Conservation (phyloP, 495 filamentous ascomycete species). For the Peziza echinospora region DNA sequence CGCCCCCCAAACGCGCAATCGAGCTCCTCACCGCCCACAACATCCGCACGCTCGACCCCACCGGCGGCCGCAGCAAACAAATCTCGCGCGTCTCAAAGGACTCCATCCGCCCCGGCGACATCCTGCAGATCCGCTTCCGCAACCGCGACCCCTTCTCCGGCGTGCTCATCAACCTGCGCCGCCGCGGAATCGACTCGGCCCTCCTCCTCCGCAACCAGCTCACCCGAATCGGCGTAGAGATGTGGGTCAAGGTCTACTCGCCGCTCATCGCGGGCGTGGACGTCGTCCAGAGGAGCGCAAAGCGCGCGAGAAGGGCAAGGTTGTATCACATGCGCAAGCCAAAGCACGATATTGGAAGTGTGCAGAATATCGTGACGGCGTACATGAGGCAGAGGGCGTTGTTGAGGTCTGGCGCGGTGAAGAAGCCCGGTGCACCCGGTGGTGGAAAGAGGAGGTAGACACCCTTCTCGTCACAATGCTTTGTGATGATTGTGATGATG, state of each 20-base stretch:
- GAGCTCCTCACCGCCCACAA: slow-evolving; percentile 39
- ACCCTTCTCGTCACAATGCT: too few relatives aligned
- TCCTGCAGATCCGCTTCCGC: slow-evolving; percentile 64
- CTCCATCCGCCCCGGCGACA: slow-evolving; percentile 57
- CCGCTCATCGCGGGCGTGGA: slow-evolving; percentile 80
- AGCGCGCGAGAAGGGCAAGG: slow-evolving; percentile 69
- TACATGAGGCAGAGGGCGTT: slow-evolving; percentile 30
- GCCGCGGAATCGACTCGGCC: slow-evolving; percentile 65
- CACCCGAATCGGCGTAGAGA: slow-evolving; percentile 73
- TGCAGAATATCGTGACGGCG: slow-evolving; percentile 47
- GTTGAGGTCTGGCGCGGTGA: not conserved
- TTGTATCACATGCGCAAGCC: slow-evolving; percentile 73
- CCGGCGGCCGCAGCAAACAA: slow-evolving; percentile 53
- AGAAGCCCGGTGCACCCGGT: not conserved
- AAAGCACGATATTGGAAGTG: slow-evolving; percentile 45
- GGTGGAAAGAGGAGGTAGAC: not conserved
- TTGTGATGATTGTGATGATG: too few relatives aligned
- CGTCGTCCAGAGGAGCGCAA: slow-evolving; percentile 59
- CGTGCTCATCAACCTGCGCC: slow-evolving; percentile 61
- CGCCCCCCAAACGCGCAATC: slow-evolving; percentile 36
- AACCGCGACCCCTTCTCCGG: slow-evolving; percentile 73
- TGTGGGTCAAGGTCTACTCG: slow-evolving; percentile 87
- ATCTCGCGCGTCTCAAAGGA: slow-evolving; percentile 58
- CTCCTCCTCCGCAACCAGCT: slow-evolving; percentile 68
- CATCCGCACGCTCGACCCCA: slow-evolving; percentile 56